Conservation (phyloP, 768 basidiomycete species). For the Mycena albidolilacea region DNA sequence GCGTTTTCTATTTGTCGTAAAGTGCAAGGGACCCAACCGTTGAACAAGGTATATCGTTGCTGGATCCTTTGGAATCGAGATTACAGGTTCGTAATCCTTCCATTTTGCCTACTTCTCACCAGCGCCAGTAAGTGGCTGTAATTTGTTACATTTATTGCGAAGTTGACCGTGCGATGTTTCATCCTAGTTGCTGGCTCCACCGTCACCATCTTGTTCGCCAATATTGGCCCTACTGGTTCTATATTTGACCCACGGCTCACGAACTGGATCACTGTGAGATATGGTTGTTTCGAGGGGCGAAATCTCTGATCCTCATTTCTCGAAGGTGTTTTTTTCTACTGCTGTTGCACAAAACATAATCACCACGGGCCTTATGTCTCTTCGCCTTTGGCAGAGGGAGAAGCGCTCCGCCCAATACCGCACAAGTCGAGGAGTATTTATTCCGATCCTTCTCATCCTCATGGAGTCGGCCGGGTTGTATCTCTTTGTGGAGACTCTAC, state of each 20-base stretch:
- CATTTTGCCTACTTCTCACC: no score
- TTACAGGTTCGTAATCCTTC: conserved; percentile 34
- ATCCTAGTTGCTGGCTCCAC: conserved; percentile 38
- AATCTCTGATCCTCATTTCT: no score
- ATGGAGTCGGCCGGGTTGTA: no score
- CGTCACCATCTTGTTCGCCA: conserved; percentile 34
- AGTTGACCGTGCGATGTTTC: no score
- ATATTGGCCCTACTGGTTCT: conserved; percentile 22
- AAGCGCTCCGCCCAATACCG: conserved; percentile 29
- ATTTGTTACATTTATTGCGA: no score
- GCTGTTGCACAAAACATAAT: conserved; percentile 38
- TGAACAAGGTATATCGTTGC: conserved; percentile 42
- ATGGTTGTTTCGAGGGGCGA: no score
- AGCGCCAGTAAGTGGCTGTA: no score
- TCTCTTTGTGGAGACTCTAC: no score
- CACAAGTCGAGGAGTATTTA: no score
- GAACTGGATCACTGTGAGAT: no score
- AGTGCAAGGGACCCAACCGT: background rate
- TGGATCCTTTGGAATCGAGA: conserved; percentile 41
- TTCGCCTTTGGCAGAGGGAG: conserved; percentile 38
- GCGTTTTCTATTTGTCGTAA: background rate
- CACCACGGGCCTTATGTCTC: conserved; percentile 28
- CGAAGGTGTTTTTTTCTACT: conserved; percentile 36
- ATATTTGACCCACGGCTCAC: conserved; percentile 38
- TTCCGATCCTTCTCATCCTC: no score